phyloP scores from a whole-genome alignment of 1,284 basidiomycete species.

The Naganishia liquefaciens region DNA sequence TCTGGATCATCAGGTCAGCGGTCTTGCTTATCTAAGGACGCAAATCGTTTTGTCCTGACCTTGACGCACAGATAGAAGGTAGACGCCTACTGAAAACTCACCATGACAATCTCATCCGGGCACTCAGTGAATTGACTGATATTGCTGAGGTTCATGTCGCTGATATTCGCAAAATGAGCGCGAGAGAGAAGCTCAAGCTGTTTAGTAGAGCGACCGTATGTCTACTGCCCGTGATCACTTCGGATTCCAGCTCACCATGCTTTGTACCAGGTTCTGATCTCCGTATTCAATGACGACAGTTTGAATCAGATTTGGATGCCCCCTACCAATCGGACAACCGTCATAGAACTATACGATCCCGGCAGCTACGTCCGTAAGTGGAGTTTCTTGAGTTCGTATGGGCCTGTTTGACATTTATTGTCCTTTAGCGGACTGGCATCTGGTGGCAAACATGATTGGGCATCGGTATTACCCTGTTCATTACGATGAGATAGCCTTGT shows the following conservation, averaged over 20 bases:
- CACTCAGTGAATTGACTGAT: slow-evolving; percentile 42
- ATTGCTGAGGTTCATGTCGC: slow-evolving; percentile 50
- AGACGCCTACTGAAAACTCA: slow-evolving; percentile 38
- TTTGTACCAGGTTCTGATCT: slow-evolving; percentile 41
- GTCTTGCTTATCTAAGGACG: background rate
- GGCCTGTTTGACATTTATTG: background rate
- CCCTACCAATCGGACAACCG: slow-evolving; percentile 35
- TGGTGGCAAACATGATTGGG: slow-evolving; percentile 41
- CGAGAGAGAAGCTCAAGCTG: slow-evolving; percentile 41
- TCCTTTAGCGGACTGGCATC: slow-evolving; percentile 40
- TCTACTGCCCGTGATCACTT: background rate
- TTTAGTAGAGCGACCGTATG: slow-evolving; percentile 41
- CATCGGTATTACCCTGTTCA: slow-evolving; percentile 44
- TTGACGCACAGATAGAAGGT: slow-evolving; percentile 34
- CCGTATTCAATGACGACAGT: slow-evolving; percentile 42
- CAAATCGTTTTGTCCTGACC: background rate
- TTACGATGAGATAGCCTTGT: slow-evolving; percentile 37
- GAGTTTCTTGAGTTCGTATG: background rate
- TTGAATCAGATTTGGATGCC: slow-evolving; percentile 45
- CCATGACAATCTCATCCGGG: slow-evolving; percentile 41
- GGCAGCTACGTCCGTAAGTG: slow-evolving; percentile 42
- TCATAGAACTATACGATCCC: slow-evolving; percentile 43
- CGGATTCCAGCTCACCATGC: background rate
- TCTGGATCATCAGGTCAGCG: slow-evolving; percentile 41
- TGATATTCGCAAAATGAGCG: slow-evolving; percentile 41